Conservation (phyloP, 164 flowering plant species). For the Magnolia officinalis region DNA sequence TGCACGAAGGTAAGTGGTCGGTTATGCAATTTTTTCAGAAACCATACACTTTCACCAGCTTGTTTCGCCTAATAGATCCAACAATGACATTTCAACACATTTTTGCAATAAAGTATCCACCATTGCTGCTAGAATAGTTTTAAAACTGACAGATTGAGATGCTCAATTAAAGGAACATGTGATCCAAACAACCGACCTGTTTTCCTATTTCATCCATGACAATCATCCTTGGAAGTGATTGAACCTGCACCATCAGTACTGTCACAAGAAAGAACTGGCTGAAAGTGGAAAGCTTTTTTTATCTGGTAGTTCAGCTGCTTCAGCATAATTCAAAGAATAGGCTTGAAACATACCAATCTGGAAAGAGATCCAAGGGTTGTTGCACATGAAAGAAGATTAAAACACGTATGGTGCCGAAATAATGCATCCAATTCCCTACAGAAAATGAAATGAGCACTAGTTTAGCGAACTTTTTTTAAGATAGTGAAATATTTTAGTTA, state of each 20-base stretch:
- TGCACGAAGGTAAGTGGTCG: too few relatives aligned
- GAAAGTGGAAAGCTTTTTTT: not conserved
- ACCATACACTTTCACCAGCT: too few relatives aligned
- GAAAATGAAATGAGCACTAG: slow-evolving; percentile 9
- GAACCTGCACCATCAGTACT: slow-evolving; percentile 52
- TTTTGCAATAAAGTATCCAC: not conserved
- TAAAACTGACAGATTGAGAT: not conserved
- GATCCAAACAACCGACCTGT: slow-evolving; percentile 52
- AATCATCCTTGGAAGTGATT: slow-evolving; percentile 96
- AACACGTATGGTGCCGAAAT: slow-evolving; percentile 76
- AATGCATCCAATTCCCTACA: slow-evolving; percentile 89
- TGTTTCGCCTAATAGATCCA: too few relatives aligned
- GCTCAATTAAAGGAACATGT: not conserved
- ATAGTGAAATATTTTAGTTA: not conserved
- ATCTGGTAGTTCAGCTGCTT: not conserved
- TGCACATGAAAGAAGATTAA: slow-evolving; percentile 81
- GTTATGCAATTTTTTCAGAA: too few relatives aligned
- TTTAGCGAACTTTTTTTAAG: not conserved
- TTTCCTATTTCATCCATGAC: slow-evolving; percentile 94
- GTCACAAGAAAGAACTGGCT: slow-evolving; percentile 9
- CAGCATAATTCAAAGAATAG: not conserved
- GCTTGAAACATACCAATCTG: slow-evolving; percentile 54
- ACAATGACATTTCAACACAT: too few relatives aligned
- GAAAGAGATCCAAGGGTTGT: slow-evolving; percentile 94
- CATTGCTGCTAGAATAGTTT: not conserved